Percentiles rank a stretch among this genome's conserved stretches.
Conservation (phyloP, 2,329 filamentous ascomycete species). For the Exophiala sp. region DNA sequence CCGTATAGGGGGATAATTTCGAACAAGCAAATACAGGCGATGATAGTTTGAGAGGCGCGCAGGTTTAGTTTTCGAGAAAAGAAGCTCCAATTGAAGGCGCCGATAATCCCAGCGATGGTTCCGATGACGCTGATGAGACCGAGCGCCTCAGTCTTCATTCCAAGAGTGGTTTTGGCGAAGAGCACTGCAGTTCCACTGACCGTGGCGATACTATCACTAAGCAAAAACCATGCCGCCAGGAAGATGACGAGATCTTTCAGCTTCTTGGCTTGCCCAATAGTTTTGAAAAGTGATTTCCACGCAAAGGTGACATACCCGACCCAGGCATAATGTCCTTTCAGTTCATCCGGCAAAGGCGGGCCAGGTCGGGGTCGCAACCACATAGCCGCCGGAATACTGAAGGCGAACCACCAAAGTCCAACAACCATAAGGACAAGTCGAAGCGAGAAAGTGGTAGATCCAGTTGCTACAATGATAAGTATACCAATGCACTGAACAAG, state of each 20-base stretch:
- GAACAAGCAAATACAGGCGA: constrained; percentile 86
- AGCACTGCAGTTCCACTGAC: constrained; percentile 91
- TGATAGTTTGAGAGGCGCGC: constrained; percentile 78
- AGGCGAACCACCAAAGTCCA: constrained; percentile 87
- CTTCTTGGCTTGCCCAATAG: constrained; percentile 68
- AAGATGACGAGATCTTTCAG: constrained; percentile 81
- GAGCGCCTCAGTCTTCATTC: constrained; percentile 83
- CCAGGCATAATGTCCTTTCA: constrained; percentile 49
- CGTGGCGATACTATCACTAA: constrained; percentile 91
- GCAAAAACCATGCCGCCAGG: constrained; percentile 85
- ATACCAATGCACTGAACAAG: constrained; percentile 81
- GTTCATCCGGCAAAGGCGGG: constrained; percentile 62
- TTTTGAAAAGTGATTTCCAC: constrained; percentile 82
- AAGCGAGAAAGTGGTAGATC: constrained; percentile 78
- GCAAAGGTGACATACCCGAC: constrained; percentile 73
- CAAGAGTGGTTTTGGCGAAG: constrained; percentile 88
- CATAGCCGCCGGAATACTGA: constrained; percentile 81
- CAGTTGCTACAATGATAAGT: constrained; percentile 66
- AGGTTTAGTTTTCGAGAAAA: constrained; percentile 68
- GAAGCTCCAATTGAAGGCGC: constrained; percentile 85
- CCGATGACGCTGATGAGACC: constrained; percentile 93
- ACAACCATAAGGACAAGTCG: constrained; percentile 82
- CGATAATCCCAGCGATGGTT: constrained; percentile 76
- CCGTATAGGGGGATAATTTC: constrained; percentile 92
- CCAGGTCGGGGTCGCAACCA: constrained; percentile 88